Evolutionary conservation across 257 asterid species (phyloP).

Genomic region (Knoxia roxburghii): DNA sequence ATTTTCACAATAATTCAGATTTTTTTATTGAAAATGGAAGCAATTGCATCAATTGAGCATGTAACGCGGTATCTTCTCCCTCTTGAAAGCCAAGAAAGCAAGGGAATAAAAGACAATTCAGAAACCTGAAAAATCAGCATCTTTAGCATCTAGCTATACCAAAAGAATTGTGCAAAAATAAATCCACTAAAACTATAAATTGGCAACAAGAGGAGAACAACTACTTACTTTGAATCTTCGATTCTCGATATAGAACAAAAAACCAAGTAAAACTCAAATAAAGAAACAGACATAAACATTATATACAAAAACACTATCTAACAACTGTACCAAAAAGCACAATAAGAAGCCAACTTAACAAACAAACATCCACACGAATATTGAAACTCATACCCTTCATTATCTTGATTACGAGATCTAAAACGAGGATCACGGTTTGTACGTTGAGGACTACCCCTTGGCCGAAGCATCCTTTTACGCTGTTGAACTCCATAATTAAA

Average conservation of each 20-base stretch:
- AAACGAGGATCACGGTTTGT: conserved; percentile 62
- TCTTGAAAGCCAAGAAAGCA: not conserved
- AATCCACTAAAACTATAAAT: not conserved
- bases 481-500: conserved; percentile 76
- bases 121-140: not conserved
- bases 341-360: not conserved
- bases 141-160: conserved; percentile 3
- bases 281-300: conserved; percentile 4
- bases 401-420: conserved; percentile 59
- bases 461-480: conserved; percentile 81
- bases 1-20: not conserved
- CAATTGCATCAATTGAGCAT: not conserved
- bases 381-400: conserved; percentile 62
- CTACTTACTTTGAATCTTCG: not conserved
- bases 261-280: not conserved
- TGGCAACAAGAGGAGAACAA: not conserved
- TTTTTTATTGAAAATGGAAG: not conserved
- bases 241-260: too few species aligned
- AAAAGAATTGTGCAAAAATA: not conserved
- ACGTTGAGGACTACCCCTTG: conserved; percentile 89
- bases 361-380: conserved; percentile 3
- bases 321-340: too few species aligned
- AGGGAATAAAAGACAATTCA: not conserved
- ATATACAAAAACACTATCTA: too few species aligned
- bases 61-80: not conserved